A percentile compares a stretch with the other conserved stretches of the same genome.
phyloP scores from a whole-genome alignment of 352 stramenopile species.

The Thalassiosira hispida region DNA sequence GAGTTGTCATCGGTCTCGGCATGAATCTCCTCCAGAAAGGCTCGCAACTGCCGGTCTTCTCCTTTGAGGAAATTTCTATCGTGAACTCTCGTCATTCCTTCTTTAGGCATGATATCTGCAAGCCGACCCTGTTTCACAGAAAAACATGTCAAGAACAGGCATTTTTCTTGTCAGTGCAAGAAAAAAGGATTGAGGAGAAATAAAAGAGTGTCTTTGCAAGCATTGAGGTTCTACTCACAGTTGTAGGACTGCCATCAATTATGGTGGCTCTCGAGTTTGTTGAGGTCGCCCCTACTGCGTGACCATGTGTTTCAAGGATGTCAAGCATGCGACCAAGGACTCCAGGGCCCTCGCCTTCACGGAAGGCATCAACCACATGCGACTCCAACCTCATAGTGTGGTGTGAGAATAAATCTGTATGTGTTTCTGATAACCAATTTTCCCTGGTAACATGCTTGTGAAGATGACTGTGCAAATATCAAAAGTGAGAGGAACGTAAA shows the following conservation, averaged over 20 bases:
- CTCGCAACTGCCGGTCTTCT: constrained; percentile 45
- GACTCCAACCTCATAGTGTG: constrained; percentile 63
- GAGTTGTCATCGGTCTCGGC: constrained; percentile 50
- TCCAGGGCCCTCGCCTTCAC: constrained; percentile 55
- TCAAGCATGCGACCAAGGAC: constrained; percentile 68
- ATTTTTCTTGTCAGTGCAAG: too few species aligned
- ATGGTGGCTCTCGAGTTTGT: constrained; percentile 48
- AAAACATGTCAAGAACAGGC: too few species aligned
- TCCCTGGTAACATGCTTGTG: constrained; percentile 69
- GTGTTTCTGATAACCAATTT: constrained; percentile 63
- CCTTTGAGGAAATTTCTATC: constrained; percentile 61
- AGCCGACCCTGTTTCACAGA: too few species aligned
- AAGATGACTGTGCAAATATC: too few species aligned
- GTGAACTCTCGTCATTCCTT: constrained; percentile 47
- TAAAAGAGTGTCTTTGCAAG: too few species aligned
- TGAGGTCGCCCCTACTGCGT: constrained; percentile 50
- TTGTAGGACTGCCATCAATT: constrained; percentile 57
- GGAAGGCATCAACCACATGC: constrained; percentile 66
- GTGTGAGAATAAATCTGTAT: constrained; percentile 74
- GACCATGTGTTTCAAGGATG: constrained; percentile 54
- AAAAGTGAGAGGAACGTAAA: too few species aligned
- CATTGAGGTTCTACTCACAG: too few species aligned
- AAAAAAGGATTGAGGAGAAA: too few species aligned
- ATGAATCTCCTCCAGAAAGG: constrained; percentile 52
- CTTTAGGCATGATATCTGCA: constrained; percentile 52